phyloP scores from a whole-genome alignment of 2,329 filamentous ascomycete genomes.

The Penicillium sp. region DNA sequence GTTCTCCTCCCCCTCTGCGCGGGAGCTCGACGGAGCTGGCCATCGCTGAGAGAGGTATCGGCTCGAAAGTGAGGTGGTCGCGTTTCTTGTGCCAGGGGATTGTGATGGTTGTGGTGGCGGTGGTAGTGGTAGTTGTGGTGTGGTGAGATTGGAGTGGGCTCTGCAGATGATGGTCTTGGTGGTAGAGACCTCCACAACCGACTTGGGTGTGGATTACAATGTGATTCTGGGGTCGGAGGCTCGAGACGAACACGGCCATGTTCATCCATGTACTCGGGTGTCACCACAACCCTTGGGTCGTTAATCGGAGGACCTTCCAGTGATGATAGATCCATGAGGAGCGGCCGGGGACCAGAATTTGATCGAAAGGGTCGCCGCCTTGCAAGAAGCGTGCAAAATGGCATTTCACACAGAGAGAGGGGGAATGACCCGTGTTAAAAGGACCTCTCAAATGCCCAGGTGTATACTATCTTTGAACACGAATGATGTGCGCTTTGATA shows the following conservation, averaged over 20 bases:
- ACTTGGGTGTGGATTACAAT: slow-evolving; percentile 15
- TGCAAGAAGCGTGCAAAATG: slow-evolving; percentile 14
- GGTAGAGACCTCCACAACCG: slow-evolving; percentile 25
- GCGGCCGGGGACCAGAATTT: neutral
- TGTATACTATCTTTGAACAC: slow-evolving; percentile 18
- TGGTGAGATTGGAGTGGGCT: neutral
- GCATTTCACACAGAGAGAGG: slow-evolving; percentile 5
- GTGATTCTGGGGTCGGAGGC: slow-evolving; percentile 8
- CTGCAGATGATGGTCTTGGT: slow-evolving; percentile 9
- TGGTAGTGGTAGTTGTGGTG: neutral
- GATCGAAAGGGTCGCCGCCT: slow-evolving; percentile 5
- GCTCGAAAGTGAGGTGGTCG: neutral
- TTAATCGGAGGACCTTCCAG: slow-evolving; percentile 39
- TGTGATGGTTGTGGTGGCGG: neutral
- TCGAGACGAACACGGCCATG: slow-evolving; percentile 8
- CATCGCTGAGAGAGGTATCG: neutral
- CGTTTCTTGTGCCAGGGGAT: neutral
- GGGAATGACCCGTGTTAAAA: neutral
- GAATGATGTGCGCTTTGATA: slow-evolving; percentile 11
- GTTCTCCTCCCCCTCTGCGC: slow-evolving; percentile 3
- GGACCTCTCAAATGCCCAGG: neutral
- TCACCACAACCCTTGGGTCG: slow-evolving; percentile 23
- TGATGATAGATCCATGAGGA: slow-evolving; percentile 39
- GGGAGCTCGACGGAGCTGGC: neutral
- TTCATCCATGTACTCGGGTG: neutral